These are phyloP conservation scores for Wickerhamiella azymoides DNA, from an alignment of 805 yeast genomes.

Conservation along the genomic window DNA sequence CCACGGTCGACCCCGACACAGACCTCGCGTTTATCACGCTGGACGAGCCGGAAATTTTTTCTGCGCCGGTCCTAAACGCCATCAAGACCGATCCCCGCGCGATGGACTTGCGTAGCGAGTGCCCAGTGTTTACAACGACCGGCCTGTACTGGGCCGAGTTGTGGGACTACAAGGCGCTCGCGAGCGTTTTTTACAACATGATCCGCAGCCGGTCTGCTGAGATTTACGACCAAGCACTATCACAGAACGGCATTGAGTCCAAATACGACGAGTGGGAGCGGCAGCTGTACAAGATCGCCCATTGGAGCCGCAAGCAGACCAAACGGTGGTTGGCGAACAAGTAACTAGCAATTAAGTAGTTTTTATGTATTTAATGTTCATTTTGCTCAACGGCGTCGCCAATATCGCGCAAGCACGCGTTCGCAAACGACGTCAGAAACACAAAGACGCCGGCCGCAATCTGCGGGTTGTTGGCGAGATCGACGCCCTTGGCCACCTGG, in stretches of 20 bases:
- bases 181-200: conserved; percentile 34
- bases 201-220: conserved; percentile 52
- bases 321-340: conserved; percentile 29
- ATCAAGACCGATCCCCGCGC: conserved; percentile 55
- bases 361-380: too few relatives aligned
- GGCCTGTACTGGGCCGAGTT: conserved; percentile 67
- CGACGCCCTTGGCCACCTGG: conserved; percentile 10
- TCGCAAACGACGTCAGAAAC: conserved; percentile 15
- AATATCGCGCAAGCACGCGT: conserved; percentile 19
- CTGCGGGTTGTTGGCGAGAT: conserved; percentile 5
- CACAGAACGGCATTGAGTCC: conserved; percentile 30
- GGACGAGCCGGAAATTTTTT: conserved; percentile 56
- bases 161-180: conserved; percentile 45
- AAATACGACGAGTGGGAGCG: conserved; percentile 30
- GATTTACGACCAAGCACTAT: conserved; percentile 56
- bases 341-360: too few relatives aligned
- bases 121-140: conserved; percentile 53
- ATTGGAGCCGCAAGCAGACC: conserved; percentile 27
- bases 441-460: conserved; percentile 10
- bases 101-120: conserved; percentile 53
- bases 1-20: conserved; percentile 25
- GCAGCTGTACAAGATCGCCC: conserved; percentile 17
- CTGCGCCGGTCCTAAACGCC: conserved; percentile 58
- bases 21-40: conserved; percentile 46
- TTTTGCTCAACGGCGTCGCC: conserved; percentile 9